Base-by-base conservation (phyloP, 1,139 yeast species). In the Kurtzmaniella natalensis region DNA sequence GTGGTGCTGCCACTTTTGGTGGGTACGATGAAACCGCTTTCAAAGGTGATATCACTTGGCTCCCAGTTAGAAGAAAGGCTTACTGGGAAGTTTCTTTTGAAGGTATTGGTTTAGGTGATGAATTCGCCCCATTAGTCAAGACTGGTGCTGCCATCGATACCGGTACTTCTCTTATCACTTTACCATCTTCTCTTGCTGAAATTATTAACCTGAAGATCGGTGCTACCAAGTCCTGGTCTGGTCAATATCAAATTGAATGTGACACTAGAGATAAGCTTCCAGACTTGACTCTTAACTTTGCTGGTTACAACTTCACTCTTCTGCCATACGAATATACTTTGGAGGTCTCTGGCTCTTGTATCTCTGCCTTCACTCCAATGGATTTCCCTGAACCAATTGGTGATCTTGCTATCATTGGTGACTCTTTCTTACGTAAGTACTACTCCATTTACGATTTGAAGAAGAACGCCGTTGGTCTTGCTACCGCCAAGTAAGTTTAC, bases 131-230 rank as follows among this genome's bases (percentile, higher is more conserved):
- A 50, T 76, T 92, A 53, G 76, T 73, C 50, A 69, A 70, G 51
- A 81, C 92, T 42, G 98, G 98, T 60, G 98, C 96, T 50, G 96
- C 96, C 41, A 86, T 92, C 55, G 98, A 92, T 61, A 92, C 98
- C 39, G 98, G 98, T 64, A 92, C 98, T 45, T 89, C 97, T 19
- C 76, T 92, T 61, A 83, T 92, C 61, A 88, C 96, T 33, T 73
- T 92, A 55, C 98, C 98, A 46, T 81, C 95, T 15, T 88, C 92
- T 34, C 72, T 92, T 56, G 97, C 98, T 35, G 98, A 92, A 67
- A 84, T 92, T 48, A 71, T 92, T 58, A 92, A 92, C 62, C 70
- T 95, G 39, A 88, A 87, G 72, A 92, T 92, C 57, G 98, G 98
- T 50, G 98, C 98, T 39, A 84, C 80, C 61, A 89, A 88, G 71